Evolutionary conservation across 805 yeast species (phyloP), one percentile per base, ranked within the genome.

Genomic region (Lipomyces anomalus): DNA sequence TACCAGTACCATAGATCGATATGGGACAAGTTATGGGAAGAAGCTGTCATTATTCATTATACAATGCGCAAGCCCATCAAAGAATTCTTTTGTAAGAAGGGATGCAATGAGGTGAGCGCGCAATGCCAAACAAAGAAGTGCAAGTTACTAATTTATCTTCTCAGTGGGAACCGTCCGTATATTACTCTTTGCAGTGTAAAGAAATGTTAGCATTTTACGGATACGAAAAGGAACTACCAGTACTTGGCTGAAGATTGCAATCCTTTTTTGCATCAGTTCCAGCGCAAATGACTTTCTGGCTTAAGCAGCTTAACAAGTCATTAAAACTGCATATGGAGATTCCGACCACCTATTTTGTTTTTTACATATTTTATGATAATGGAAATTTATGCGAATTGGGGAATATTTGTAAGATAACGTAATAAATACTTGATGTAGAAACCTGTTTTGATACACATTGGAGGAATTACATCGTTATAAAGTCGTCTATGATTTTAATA

Each of bases 21-120:
- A 4, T 57, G 61, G 61, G 58, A 55, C 32, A 38, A 28, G 38
- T 38, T 57, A 9, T 57, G 60, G 60, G 43, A 48, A 23, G 61
- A 55, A 35, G 57, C 61, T 22, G 56, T 47, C 17, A 43, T 57
- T 21, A 50, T 57, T 6, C 61, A 57, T 24, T 57, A 44, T 34
- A 57, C 60, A 3, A 48, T 48, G 3, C 39, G 49, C 35, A 57
- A 57, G 41, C 61, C 61, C 9, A 43, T 50, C 48, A 47, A 52
- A 20, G 35, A 22, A 13, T 29, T 28, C 13, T 47, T 44, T 30
- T 52, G 55, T 36, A 30, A 47, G 6, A 39, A 50, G 16, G 47
- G 55, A 7, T 48, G 50, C 33, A 40, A 50, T 29, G 57, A 52
- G 54, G 56, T 49, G 23, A 16, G 46, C 21, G 33, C 13, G 20